A percentile compares a stretch with the other conserved stretches of the same genome.
These are phyloP conservation scores for Apiospora saccharicola DNA, from an alignment of 2,329 filamentous ascomycete species.

Conservation along the genomic window DNA sequence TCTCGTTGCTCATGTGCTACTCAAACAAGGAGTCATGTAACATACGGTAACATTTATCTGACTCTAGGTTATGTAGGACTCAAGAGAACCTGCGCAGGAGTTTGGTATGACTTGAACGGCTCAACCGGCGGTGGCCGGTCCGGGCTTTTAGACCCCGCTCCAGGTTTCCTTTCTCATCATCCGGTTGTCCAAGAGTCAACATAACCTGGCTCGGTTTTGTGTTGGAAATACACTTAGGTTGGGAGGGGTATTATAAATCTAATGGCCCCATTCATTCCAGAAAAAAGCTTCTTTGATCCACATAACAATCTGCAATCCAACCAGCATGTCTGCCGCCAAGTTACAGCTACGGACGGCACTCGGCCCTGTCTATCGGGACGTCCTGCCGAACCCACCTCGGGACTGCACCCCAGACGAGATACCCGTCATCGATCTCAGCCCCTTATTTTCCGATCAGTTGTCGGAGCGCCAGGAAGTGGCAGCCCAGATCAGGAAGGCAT, in stretches of 20 bases:
- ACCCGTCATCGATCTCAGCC: conserved; percentile 59
- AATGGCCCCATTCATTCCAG: not conserved
- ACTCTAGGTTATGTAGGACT: not conserved
- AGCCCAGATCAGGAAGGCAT: conserved; percentile 50
- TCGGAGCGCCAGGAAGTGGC: conserved; percentile 50
- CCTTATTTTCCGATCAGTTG: conserved; percentile 46
- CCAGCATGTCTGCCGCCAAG: conserved; percentile 38
- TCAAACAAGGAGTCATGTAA: not conserved
- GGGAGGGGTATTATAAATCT: not conserved
- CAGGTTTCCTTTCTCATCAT: not conserved
- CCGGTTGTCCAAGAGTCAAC: not conserved
- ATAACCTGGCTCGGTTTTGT: not conserved
- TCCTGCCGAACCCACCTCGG: conserved; percentile 39
- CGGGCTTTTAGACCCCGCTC: not conserved
- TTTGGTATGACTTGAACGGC: conserved; percentile 3
- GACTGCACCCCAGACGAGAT: conserved; percentile 52
- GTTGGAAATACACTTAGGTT: not conserved
- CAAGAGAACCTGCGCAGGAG: not conserved
- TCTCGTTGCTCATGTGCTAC: not conserved
- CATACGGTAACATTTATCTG: too few relatives aligned
- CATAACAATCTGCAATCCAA: not conserved
- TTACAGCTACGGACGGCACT: conserved; percentile 43
- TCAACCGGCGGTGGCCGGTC: conserved; percentile 12
- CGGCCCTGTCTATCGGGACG: conserved; percentile 43
- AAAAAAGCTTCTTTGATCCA: not conserved